phyloP scores from a whole-genome alignment of 1,284 basidiomycete species.

The Leccinum fuscescens region DNA sequence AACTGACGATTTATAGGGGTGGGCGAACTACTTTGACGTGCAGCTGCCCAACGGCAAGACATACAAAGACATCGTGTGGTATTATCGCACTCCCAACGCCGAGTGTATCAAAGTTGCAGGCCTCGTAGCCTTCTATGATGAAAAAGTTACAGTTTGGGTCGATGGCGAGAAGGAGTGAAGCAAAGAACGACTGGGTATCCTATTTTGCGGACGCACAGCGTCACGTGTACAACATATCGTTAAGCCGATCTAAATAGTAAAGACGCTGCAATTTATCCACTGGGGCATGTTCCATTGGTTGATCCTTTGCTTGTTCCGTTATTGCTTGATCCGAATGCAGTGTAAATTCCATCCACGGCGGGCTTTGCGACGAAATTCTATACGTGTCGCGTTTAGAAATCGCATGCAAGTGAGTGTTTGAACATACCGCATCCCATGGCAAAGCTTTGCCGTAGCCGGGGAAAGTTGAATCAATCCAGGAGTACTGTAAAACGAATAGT shows the following conservation, averaged over 20 bases:
- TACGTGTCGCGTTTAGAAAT: background rate
- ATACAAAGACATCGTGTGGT: slow-evolving; percentile 58
- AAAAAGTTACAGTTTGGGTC: slow-evolving; percentile 65
- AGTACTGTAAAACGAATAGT: slow-evolving; percentile 7
- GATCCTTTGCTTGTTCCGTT: too few relatives aligned
- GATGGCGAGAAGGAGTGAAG: slow-evolving; percentile 47
- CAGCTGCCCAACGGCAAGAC: slow-evolving; percentile 43
- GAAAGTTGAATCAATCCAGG: slow-evolving; percentile 18
- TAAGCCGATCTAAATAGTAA: background rate
- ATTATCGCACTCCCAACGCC: slow-evolving; percentile 51
- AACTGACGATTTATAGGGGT: slow-evolving; percentile 41
- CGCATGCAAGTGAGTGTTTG: background rate
- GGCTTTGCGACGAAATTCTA: slow-evolving; percentile 17
- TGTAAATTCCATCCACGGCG: slow-evolving; percentile 13
- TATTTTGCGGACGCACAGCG: background rate
- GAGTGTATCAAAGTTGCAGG: slow-evolving; percentile 54
- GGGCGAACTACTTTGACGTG: slow-evolving; percentile 58
- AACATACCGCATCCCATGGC: slow-evolving; percentile 19
- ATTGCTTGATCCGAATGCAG: slow-evolving; percentile 5
- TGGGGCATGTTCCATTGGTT: background rate
- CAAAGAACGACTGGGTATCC: background rate
- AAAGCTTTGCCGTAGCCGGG: slow-evolving; percentile 14
- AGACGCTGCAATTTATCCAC: background rate
- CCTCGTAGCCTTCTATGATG: slow-evolving; percentile 62
- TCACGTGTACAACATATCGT: slow-evolving; percentile 10